Conservation (phyloP, 2,329 filamentous ascomycete genomes). For the Aphanocladium album region DNA sequence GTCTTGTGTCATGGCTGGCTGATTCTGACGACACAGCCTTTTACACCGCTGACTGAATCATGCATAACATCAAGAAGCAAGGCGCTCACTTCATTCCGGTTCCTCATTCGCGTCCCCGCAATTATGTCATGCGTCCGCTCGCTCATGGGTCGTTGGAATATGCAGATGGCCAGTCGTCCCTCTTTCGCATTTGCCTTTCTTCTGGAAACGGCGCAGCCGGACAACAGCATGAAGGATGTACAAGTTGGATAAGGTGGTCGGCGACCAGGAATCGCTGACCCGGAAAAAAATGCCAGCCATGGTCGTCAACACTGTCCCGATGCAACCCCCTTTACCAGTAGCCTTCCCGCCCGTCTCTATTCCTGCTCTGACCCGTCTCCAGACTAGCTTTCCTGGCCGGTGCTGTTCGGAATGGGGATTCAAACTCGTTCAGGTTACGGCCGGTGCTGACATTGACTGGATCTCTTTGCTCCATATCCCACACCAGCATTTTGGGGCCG, state of each 20-base stretch:
- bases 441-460: background rate
- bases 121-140: slow-evolving; percentile 2
- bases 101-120: background rate
- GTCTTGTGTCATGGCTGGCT: background rate
- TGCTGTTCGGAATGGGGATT: background rate
- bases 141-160: background rate
- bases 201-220: no score
- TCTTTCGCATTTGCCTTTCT: no score
- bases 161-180: background rate
- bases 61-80: slow-evolving; percentile 9
- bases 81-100: background rate
- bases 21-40: background rate
- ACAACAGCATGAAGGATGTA: no score
- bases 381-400: background rate
- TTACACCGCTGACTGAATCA: background rate
- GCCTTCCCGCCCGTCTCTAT: no score
- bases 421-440: background rate
- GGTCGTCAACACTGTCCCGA: no score
- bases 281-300: no score
- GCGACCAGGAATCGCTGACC: no score
- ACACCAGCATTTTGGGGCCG: background rate
- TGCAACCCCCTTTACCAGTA: no score
- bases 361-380: no score
- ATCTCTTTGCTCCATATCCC: slow-evolving; percentile 1
- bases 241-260: no score